Percentiles rank a stretch among this genome's conserved stretches.
Evolutionary conservation across 257 asterid genomes (phyloP).

Genomic region (Solanum habrochaites): DNA sequence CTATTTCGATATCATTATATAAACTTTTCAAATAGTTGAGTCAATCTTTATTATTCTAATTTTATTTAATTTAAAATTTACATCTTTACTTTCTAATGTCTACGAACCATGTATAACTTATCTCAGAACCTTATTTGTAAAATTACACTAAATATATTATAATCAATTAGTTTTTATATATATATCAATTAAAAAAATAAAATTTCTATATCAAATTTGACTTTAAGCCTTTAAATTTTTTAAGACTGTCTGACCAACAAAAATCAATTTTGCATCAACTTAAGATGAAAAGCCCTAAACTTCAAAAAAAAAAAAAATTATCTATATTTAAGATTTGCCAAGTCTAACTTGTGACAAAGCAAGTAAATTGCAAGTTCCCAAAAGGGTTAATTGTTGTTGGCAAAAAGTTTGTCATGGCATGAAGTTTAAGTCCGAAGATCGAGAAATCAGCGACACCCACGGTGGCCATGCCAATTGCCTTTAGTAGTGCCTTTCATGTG

Average conservation of each 20-base stretch:
- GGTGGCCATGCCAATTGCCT: background rate
- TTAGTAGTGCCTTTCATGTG: slow-evolving; percentile 8
- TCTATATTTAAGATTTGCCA: too few species aligned
- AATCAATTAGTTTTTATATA: too few species aligned
- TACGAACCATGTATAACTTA: too few species aligned
- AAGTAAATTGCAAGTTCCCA: background rate
- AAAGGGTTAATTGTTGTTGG: background rate
- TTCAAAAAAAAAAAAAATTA: too few species aligned
- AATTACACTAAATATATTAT: too few species aligned
- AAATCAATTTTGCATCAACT: background rate
- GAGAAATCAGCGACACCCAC: background rate
- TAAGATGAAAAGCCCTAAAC: background rate
- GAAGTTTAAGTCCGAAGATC: background rate
- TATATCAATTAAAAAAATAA: too few species aligned
- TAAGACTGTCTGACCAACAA: too few species aligned
- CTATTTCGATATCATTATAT: background rate
- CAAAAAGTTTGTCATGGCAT: background rate
- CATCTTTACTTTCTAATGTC: background rate
- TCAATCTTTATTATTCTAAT: background rate
- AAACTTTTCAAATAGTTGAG: background rate
- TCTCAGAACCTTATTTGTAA: too few species aligned
- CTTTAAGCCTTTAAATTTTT: too few species aligned
- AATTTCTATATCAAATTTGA: too few species aligned
- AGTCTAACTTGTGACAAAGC: background rate
- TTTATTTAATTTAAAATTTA: too few species aligned